phyloP scores from a whole-genome alignment of 192 early-diverging fungal genomes.

The Neocallimastix lanati region DNA sequence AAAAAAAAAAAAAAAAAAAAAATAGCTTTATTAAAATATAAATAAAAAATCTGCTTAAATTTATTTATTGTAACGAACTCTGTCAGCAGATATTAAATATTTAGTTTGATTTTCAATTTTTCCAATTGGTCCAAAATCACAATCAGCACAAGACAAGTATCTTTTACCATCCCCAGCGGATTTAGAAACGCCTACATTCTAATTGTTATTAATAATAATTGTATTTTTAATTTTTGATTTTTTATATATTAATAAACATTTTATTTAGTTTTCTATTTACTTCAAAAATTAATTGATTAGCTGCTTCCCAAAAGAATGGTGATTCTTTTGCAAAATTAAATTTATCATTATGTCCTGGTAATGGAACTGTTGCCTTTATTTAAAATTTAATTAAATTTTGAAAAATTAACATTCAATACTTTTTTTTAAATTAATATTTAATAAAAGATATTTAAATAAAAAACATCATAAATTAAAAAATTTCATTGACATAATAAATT shows the following conservation, averaged over 20 bases:
- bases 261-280: not conserved
- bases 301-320: not conserved
- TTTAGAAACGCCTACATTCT: slow-evolving; percentile 57
- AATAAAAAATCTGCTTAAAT: no score
- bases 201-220: not conserved
- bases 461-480: no score
- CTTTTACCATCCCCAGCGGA: slow-evolving; percentile 26
- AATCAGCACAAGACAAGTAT: slow-evolving; percentile 56
- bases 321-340: not conserved
- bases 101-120: slow-evolving; percentile 31
- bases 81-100: slow-evolving; percentile 34
- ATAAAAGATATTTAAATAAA: no score
- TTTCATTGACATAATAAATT: no score
- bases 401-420: no score
- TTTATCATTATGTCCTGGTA: not conserved
- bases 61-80: slow-evolving; percentile 25
- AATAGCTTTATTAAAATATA: no score
- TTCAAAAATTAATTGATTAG: not conserved
- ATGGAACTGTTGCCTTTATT: not conserved
- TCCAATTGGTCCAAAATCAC: slow-evolving; percentile 52
- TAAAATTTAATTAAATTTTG: no score
- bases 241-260: no score
- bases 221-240: no score
- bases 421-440: no score
- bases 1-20: no score